A percentile compares a stretch with the other conserved stretches of the same genome.
Evolutionary conservation across 2,329 filamentous ascomycete genomes (phyloP).

Genomic region (Botrytis galanthina): DNA sequence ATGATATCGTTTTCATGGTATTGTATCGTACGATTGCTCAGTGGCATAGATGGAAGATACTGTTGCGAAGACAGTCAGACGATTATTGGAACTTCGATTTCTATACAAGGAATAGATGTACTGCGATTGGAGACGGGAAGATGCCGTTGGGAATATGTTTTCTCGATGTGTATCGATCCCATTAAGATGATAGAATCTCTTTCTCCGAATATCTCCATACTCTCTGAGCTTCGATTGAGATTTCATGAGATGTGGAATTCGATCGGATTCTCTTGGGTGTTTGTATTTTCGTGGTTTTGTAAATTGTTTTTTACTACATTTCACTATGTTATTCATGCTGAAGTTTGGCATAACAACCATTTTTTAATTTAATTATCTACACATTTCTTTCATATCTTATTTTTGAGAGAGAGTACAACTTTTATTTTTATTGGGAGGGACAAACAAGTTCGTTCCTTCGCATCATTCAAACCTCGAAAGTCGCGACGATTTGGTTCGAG

Average conservation of each 20-base stretch:
- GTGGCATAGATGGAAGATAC: background rate
- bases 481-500: background rate
- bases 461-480: background rate
- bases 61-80: background rate
- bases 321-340: background rate
- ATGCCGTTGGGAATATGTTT: background rate
- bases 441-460: background rate
- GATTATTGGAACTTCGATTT: background rate
- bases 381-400: background rate
- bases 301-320: background rate
- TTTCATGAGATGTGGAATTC: background rate
- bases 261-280: background rate
- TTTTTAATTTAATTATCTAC: background rate
- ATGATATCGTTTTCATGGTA: background rate
- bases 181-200: background rate
- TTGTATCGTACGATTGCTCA: background rate
- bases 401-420: background rate
- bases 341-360: background rate
- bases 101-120: background rate
- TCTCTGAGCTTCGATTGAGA: background rate
- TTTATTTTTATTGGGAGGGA: fast-evolving
- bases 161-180: background rate
- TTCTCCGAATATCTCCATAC: background rate
- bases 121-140: background rate
- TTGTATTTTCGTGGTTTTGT: background rate